A percentile compares a stretch with the other conserved stretches of the same genome.
Evolutionary conservation across 345 rosid genomes (phyloP).

Genomic region (Salix brachista): DNA sequence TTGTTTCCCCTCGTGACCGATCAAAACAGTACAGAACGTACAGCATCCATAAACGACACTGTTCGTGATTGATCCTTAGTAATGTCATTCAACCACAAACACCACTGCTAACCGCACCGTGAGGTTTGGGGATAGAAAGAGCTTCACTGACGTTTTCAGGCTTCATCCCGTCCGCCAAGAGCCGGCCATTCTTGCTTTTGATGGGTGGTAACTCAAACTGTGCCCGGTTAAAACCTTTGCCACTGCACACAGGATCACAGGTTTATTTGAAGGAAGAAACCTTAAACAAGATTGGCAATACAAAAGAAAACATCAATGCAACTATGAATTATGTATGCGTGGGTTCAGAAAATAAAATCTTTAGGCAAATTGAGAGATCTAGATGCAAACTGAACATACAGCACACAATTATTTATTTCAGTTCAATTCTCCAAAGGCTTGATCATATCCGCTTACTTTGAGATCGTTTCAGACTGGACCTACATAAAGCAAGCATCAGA

Average conservation of each 20-base stretch:
- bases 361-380: neutral
- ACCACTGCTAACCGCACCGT: constrained; percentile 81
- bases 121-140: constrained; percentile 51
- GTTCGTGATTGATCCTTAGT: constrained; percentile 55
- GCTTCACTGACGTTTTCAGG: constrained; percentile 64
- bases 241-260: constrained; percentile 40
- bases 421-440: neutral
- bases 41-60: constrained; percentile 54
- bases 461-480: too few species aligned
- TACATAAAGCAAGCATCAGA: too few species aligned
- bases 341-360: neutral
- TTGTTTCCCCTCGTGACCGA: neutral
- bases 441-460: too few species aligned
- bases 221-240: constrained; percentile 73
- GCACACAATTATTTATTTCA: neutral
- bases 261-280: neutral
- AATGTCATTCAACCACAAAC: constrained; percentile 70
- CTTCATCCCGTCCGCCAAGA: constrained; percentile 82
- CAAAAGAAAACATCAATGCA: neutral
- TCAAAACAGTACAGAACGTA: constrained; percentile 43
- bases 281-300: neutral
- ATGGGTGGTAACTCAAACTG: constrained; percentile 62
- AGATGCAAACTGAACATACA: neutral
- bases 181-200: constrained; percentile 72
- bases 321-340: neutral